Percentiles rank a stretch among this genome's conserved stretches.
Evolutionary conservation across 164 flowering plant genomes (phyloP).

Genomic region (Tetrastigma voinierianum): DNA sequence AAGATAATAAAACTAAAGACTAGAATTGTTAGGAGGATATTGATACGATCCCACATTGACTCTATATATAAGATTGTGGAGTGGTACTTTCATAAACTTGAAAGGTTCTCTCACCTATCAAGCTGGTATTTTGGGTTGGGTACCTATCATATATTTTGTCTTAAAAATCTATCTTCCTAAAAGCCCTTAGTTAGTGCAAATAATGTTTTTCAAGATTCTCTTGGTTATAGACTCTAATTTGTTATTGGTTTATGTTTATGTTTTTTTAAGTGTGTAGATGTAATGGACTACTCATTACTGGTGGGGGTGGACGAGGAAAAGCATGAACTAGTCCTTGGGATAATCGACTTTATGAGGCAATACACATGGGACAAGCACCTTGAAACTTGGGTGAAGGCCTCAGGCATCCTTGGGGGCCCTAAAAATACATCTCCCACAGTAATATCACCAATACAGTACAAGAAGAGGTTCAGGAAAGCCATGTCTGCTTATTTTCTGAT

Average conservation of each 20-base stretch:
- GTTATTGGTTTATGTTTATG: neutral
- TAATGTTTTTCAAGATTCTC: neutral
- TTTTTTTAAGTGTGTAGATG: slow-evolving; percentile 28
- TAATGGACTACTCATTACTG: slow-evolving; percentile 36
- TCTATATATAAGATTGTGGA: no score
- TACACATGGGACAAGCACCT: slow-evolving; percentile 71
- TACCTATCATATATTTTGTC: no score
- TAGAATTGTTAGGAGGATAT: no score
- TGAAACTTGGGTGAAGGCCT: slow-evolving; percentile 63
- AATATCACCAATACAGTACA: slow-evolving; percentile 57
- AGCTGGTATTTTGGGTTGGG: no score
- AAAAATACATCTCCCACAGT: slow-evolving; percentile 53
- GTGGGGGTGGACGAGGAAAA: slow-evolving; percentile 36
- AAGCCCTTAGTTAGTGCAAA: neutral
- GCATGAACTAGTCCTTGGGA: slow-evolving; percentile 38
- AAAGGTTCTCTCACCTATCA: no score
- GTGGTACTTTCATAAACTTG: no score
- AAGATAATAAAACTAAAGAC: no score
- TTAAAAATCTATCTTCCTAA: no score
- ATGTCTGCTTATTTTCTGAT: slow-evolving; percentile 53
- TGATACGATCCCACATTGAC: no score
- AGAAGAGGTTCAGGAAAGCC: slow-evolving; percentile 59
- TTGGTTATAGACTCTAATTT: neutral
- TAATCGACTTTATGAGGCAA: slow-evolving; percentile 51
- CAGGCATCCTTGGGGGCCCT: slow-evolving; percentile 57